phyloP scores from a whole-genome alignment of 441 rosid species.

The Theobroma grandiflorum region DNA sequence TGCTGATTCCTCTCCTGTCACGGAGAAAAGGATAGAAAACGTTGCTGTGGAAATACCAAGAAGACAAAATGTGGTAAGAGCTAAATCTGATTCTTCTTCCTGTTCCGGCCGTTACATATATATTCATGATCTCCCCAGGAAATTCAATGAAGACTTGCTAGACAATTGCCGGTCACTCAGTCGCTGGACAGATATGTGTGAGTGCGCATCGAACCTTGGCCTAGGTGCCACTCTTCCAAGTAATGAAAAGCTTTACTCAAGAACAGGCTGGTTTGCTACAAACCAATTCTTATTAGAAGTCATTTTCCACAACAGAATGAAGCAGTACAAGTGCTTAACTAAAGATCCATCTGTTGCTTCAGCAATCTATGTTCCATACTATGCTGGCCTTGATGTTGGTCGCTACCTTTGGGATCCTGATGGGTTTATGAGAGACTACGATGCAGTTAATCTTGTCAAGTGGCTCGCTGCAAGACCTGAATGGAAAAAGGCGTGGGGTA shows the following conservation, averaged over 20 bases:
- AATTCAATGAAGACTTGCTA: slow-evolving; percentile 69
- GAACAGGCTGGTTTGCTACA: slow-evolving; percentile 72
- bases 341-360: slow-evolving; percentile 69
- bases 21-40: background rate
- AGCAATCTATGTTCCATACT: slow-evolving; percentile 75
- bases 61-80: slow-evolving; percentile 9
- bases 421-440: slow-evolving; percentile 55
- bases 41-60: slow-evolving; percentile 17
- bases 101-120: slow-evolving; percentile 66
- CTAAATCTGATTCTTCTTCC: slow-evolving; percentile 43
- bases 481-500: slow-evolving; percentile 69
- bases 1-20: background rate
- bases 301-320: slow-evolving; percentile 82
- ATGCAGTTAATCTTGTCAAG: slow-evolving; percentile 53
- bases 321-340: slow-evolving; percentile 75
- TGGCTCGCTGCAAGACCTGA: slow-evolving; percentile 74
- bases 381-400: slow-evolving; percentile 77
- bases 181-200: slow-evolving; percentile 76
- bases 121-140: slow-evolving; percentile 59
- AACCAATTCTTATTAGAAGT: slow-evolving; percentile 80
- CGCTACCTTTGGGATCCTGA: slow-evolving; percentile 73
- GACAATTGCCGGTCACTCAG: slow-evolving; percentile 61
- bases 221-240: slow-evolving; percentile 59
- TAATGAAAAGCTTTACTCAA: slow-evolving; percentile 44
- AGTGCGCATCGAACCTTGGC: slow-evolving; percentile 55